Evolutionary conservation across 305 asterid genomes (phyloP).

Genomic region (Ajuga reptans): DNA sequence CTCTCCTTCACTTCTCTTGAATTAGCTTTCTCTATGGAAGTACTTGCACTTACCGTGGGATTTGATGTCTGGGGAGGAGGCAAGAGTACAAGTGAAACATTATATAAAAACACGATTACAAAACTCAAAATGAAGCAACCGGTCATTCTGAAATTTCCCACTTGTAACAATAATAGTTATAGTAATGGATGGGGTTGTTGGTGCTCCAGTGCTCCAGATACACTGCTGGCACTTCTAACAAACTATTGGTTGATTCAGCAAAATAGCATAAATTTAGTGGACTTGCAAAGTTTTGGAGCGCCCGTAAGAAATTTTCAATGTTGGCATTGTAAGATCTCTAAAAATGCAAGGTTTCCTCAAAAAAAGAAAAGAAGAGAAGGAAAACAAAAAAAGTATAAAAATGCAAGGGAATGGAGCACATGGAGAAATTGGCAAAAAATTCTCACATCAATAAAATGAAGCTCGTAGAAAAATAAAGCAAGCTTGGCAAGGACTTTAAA

Average conservation of each 20-base stretch:
- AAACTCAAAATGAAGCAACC: too few species aligned
- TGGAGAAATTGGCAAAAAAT: not conserved
- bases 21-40: constrained; percentile 12
- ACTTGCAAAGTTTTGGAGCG: not conserved
- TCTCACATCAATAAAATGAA: not conserved
- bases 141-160: too few species aligned
- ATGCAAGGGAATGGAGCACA: not conserved
- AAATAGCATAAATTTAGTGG: not conserved
- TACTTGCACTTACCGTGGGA: constrained; percentile 20
- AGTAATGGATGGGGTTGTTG: not conserved
- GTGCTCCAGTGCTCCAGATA: not conserved
- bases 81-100: constrained; percentile 11
- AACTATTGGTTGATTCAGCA: not conserved
- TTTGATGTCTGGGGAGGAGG: constrained; percentile 21
- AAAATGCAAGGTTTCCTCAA: not conserved
- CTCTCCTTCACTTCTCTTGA: constrained; percentile 17
- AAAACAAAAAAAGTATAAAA: too few species aligned
- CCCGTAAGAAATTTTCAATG: not conserved
- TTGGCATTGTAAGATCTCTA: not conserved
- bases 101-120: too few species aligned
- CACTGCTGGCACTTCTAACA: not conserved
- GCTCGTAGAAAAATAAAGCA: not conserved
- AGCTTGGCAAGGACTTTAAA: not conserved
- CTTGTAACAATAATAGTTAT: too few species aligned
- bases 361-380: too few species aligned